phyloP scores from a whole-genome alignment of 768 basidiomycete genomes.

The Tephrocybe rancida region DNA sequence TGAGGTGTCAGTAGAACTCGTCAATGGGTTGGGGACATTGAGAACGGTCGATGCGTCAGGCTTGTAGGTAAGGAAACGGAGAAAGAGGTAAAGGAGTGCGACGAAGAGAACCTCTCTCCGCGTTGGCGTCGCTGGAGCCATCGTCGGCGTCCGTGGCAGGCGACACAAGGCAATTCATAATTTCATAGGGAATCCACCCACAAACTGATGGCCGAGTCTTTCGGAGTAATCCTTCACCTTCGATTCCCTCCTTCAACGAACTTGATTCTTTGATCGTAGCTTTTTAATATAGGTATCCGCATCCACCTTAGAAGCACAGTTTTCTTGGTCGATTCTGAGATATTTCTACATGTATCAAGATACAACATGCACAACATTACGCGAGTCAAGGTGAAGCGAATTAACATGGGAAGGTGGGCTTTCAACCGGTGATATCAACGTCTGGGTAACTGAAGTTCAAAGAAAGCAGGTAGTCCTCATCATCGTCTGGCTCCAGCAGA shows the following conservation, averaged over 20 bases:
- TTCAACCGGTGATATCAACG: constrained; percentile 6
- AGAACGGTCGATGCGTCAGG: constrained; percentile 10
- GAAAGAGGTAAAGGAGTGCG: constrained; percentile 44
- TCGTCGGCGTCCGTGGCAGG: constrained; percentile 15
- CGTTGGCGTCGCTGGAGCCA: constrained; percentile 48
- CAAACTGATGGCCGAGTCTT: neutral
- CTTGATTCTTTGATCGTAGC: too few relatives aligned
- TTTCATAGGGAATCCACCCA: neutral
- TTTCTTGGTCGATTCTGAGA: neutral
- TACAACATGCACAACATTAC: neutral
- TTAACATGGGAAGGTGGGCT: neutral
- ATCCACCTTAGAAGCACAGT: too few relatives aligned
- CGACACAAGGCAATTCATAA: neutral
- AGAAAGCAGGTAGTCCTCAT: constrained; percentile 19
- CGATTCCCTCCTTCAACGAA: too few relatives aligned
- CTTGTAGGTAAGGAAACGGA: constrained; percentile 45
- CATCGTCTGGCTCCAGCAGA: constrained; percentile 13
- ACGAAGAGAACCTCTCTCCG: constrained; percentile 58
- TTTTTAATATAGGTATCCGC: too few relatives aligned
- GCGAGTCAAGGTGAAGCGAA: neutral
- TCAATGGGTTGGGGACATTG: constrained; percentile 9
- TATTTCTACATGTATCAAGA: neutral
- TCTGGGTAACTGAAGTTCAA: constrained; percentile 19
- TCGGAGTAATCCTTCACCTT: too few relatives aligned
- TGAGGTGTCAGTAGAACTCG: constrained; percentile 8